Base-by-base conservation (phyloP, 768 basidiomycete species). In the Tulasnella sp. region DNA sequence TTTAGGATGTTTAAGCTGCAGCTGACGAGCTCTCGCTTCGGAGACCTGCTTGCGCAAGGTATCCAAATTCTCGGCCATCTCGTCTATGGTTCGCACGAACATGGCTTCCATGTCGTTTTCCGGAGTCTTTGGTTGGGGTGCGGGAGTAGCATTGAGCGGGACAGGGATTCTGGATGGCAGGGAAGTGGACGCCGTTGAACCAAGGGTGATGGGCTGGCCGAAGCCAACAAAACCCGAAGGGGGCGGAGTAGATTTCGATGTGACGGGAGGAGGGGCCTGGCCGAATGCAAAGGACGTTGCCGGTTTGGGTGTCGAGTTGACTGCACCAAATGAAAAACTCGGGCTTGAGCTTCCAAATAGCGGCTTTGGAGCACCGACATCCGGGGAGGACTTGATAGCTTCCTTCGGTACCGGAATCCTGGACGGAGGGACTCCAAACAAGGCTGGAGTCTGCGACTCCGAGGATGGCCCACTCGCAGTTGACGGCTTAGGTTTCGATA, bases 131-230 rank as follows among this genome's bases (percentile, higher is more conserved):
- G 67, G 67, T 69, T 22, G 17, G 34, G n/a, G 40, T 8, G 41
- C 41, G 2, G 67, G 67, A 6, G 41, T 39, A 14, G 52, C 22
- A 59, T 29, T 29, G 8, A 59, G 26, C 22, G 67, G 67, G 26
- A 59, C 34, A 72, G 65, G 72, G 14, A 72, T 59, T 41, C 68
- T 67, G 17, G 44, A 40, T n/a, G 72, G 72, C 9, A 68, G 39
- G n/a, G 26, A 62, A 8, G 67, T 19, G 42, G 40, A 14, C 17
- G 14, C 12, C 26, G 64, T 8, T 22, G 12, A 22, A 59, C 52
- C 52, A 14, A 9, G 52, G 14, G 8, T 14, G 22, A 26, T 59
- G 11, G 52, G 52, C 32, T 59, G 52, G 32, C 52, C 52, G 52
- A 59, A 59, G 52, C 32, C 32, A 26, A 22, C 52, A 59, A 59